Evolutionary conservation across 805 yeast genomes (phyloP).

Genomic region (Pichia paraexigua): DNA sequence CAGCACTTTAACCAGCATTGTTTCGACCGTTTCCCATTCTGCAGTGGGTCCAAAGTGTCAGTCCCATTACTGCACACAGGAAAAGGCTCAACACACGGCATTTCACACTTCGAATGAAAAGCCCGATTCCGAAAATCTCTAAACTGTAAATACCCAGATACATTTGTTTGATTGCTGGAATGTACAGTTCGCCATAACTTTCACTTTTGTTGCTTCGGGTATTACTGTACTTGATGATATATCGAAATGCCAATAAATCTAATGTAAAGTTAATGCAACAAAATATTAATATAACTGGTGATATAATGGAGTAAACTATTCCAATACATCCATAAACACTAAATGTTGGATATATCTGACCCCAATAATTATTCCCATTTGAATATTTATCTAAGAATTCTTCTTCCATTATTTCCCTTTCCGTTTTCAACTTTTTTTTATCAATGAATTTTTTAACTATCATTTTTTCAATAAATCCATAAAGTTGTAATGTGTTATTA

Average conservation of each 20-base stretch:
- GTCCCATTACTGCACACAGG: constrained; percentile 28
- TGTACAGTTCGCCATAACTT: constrained; percentile 63
- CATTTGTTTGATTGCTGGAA: constrained; percentile 66
- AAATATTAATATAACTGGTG: constrained; percentile 68
- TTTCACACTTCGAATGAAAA: constrained; percentile 48
- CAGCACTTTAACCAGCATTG: too few species aligned
- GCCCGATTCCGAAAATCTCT: constrained; percentile 74
- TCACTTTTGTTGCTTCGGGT: constrained; percentile 47
- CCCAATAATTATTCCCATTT: constrained; percentile 52
- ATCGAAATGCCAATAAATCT: constrained; percentile 60
- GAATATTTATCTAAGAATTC: constrained; percentile 27
- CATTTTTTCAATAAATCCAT: constrained; percentile 36
- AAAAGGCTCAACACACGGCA: constrained; percentile 23
- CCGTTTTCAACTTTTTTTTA: constrained; percentile 41
- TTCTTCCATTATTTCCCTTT: constrained; percentile 46
- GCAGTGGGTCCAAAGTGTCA: constrained; percentile 33
- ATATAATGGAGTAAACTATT: constrained; percentile 65
- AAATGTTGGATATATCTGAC: constrained; percentile 66
- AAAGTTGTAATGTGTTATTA: constrained; percentile 54
- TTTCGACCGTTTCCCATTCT: not conserved
- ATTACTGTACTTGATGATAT: constrained; percentile 53
- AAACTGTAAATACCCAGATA: constrained; percentile 77
- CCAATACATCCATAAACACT: constrained; percentile 76
- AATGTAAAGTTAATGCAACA: constrained; percentile 48
- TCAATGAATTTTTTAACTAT: constrained; percentile 27